phyloP scores from a whole-genome alignment of 192 early-diverging fungal species.

The Coemansia sp. region DNA sequence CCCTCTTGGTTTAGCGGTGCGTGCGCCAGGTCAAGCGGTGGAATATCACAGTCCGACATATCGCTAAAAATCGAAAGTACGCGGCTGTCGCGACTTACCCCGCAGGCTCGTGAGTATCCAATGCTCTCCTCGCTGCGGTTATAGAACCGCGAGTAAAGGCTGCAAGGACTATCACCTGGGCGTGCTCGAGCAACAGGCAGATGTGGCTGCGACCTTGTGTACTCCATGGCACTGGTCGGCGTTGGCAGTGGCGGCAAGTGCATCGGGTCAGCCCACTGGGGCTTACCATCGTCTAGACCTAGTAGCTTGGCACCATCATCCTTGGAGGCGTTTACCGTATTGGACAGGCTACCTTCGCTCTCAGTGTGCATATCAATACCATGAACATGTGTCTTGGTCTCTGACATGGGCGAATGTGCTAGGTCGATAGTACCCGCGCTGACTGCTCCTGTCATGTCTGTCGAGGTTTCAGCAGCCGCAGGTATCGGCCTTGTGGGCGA shows the following conservation, averaged over 20 bases:
- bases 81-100: slow-evolving; percentile 17
- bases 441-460: slow-evolving; percentile 9
- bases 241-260: background rate
- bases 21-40: slow-evolving; percentile 11
- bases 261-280: background rate
- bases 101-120: slow-evolving; percentile 2
- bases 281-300: background rate
- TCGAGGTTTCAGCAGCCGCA: slow-evolving; percentile 8
- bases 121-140: slow-evolving; percentile 15
- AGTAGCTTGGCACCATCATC: background rate
- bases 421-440: slow-evolving; percentile 2
- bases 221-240: background rate
- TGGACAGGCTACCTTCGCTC: background rate
- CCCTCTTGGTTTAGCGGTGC: slow-evolving; percentile 1
- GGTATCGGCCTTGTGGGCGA: slow-evolving; percentile 19
- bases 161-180: background rate
- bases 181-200: background rate
- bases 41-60: slow-evolving; percentile 23
- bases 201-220: background rate
- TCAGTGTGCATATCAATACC: background rate
- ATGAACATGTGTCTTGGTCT: background rate
- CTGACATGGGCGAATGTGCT: background rate
- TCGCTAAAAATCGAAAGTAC: slow-evolving; percentile 36
- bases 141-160: background rate
- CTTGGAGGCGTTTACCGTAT: slow-evolving; percentile 1